Evolutionary conservation across 305 asterid genomes (phyloP).

Genomic region (Solanum aculeatissimum): DNA sequence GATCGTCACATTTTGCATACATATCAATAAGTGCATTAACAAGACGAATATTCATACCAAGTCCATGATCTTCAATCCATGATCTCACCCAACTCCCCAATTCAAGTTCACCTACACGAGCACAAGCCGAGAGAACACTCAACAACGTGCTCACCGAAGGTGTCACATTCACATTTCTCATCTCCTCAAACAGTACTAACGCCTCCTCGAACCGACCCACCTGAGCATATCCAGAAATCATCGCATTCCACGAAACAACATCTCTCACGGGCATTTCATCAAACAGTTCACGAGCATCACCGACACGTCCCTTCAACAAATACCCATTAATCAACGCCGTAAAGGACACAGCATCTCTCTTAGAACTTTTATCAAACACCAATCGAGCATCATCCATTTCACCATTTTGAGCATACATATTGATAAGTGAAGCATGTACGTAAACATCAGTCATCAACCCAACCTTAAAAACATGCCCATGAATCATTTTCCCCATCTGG

Average conservation of each 20-base stretch:
- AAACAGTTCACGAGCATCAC: slow-evolving; percentile 45
- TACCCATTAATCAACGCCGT: slow-evolving; percentile 58
- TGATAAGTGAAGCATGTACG: slow-evolving; percentile 52
- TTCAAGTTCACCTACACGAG: slow-evolving; percentile 29
- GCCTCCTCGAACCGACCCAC: slow-evolving; percentile 38
- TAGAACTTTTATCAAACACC: slow-evolving; percentile 48
- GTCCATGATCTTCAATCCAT: slow-evolving; percentile 40
- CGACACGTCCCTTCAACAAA: slow-evolving; percentile 25
- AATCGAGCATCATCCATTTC: slow-evolving; percentile 33
- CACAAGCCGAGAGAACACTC: slow-evolving; percentile 51
- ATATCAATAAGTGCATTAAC: slow-evolving; percentile 57
- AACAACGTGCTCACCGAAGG: slow-evolving; percentile 51
- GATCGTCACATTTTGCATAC: slow-evolving; percentile 63
- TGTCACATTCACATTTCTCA: slow-evolving; percentile 22
- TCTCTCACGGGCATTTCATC: slow-evolving; percentile 47
- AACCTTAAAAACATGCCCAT: slow-evolving; percentile 44
- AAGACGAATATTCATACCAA: slow-evolving; percentile 29
- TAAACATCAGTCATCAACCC: slow-evolving; percentile 44
- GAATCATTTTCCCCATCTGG: slow-evolving; percentile 39
- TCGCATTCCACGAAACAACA: slow-evolving; percentile 59
- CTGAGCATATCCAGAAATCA: slow-evolving; percentile 53
- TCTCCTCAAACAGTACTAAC: slow-evolving; percentile 39
- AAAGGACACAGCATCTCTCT: slow-evolving; percentile 58
- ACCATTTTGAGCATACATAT: slow-evolving; percentile 54
- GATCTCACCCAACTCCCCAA: slow-evolving; percentile 29